Evolutionary conservation across 148 eudicot species (phyloP), one percentile per base, ranked within the genome.

Genomic region (Heliosperma pusillum): DNA sequence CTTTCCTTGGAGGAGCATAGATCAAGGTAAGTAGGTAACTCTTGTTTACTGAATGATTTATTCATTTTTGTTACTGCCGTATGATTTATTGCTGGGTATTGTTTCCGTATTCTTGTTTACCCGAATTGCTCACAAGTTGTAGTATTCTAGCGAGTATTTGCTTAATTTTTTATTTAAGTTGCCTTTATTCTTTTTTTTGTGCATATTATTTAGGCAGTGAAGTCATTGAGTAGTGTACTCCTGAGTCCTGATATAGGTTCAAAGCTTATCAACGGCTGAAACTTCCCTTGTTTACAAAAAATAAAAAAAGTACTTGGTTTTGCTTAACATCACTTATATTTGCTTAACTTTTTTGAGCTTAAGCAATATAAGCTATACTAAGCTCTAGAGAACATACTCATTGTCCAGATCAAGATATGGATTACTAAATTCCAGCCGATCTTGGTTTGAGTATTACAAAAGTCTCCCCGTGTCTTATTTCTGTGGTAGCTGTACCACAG

Each of bases 1-100:
- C 89, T 90, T 64, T 68, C 80, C 72, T 68, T 95, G 66, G 96
- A 89, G 74, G 90, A 92, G 73, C 89, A 77, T 42, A 87, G 82
- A 82, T 79, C 84, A 78, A 92, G 97, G 99, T 95, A 87, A 69
- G 42, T 36, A 36, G 3, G 42, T 36, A 36, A 47, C 17, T 47
- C 17, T 47, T 13, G 53, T 47, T 15, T 47, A 47, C 53, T 47
- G 53, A 47, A 47, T 47, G 53, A 2, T 0, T 47, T 47, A 36
- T 47, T 47, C 53, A 47, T 47, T 47, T 44, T 47, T 47, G 17
- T 47, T 15, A 47, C 53, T 10, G 17, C 13, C 0, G 3, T 47
- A 15, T 47, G 17, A 47, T 47, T 47, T 47, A 47, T 13, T 47
- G 52, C 52, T 5, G 52, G 52, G 15, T 45, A 45, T 3, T 10